phyloP scores from a whole-genome alignment of 306 rosid species.

The Biancaea sappan region DNA sequence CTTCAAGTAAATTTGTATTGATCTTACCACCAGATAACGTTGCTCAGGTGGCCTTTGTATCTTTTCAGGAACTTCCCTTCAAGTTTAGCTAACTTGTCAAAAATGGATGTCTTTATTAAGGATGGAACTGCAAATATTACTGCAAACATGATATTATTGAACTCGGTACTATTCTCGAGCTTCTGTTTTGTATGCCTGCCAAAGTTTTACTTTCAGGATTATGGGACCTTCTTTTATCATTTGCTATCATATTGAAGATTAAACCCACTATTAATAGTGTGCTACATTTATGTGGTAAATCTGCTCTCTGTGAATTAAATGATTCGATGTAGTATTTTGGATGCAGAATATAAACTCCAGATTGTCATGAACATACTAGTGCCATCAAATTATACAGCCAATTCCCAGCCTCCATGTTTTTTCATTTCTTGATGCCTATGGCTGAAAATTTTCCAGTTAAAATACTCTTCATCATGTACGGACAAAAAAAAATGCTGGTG shows the following conservation, averaged over 20 bases:
- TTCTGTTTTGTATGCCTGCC: slow-evolving; percentile 12
- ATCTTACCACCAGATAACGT: slow-evolving; percentile 22
- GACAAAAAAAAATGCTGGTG: neutral
- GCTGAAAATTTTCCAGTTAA: slow-evolving; percentile 12
- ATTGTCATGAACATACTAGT: neutral
- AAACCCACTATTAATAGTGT: slow-evolving; percentile 13
- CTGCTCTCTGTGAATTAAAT: slow-evolving; percentile 22
- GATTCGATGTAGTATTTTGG: slow-evolving; percentile 8
- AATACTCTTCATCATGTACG: neutral
- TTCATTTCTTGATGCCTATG: slow-evolving; percentile 24
- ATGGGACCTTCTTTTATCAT: slow-evolving; percentile 14
- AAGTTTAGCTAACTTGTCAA: slow-evolving; percentile 77
- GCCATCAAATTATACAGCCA: slow-evolving; percentile 1
- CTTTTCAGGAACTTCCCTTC: slow-evolving; percentile 81
- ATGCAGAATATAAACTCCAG: slow-evolving; percentile 6
- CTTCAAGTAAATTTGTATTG: slow-evolving; percentile 4
- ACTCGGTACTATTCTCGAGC: slow-evolving; percentile 58
- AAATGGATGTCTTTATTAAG: slow-evolving; percentile 74
- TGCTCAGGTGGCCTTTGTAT: slow-evolving; percentile 25
- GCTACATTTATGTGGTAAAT: neutral
- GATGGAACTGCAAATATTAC: slow-evolving; percentile 86
- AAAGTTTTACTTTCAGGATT: slow-evolving; percentile 12
- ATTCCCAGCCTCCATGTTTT: slow-evolving; percentile 10
- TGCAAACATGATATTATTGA: slow-evolving; percentile 67
- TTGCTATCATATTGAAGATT: slow-evolving; percentile 24